Evolutionary conservation across 768 basidiomycete genomes (phyloP), one percentile per base, ranked within the genome.

Genomic region (Russula earlei): DNA sequence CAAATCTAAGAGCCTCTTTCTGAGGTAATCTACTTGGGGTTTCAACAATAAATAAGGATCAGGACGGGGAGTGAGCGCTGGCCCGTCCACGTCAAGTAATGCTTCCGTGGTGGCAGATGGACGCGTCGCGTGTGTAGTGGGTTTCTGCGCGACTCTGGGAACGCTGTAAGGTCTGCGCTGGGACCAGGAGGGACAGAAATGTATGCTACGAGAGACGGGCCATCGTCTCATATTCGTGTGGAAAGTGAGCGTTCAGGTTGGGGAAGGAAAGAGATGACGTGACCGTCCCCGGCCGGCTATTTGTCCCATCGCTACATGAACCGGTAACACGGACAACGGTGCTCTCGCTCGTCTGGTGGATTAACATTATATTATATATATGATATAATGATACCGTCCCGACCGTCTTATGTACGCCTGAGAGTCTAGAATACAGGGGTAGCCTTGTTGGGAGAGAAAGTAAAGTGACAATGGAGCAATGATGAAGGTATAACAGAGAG

Each of bases 31-130:
- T 33, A 98, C 78, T 67, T 98, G 88, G 15, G 82, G 71, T 40
- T 80, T 78, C 57, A 96, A 79, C 41, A 93, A 71, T 10, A 73
- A 64, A 64, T 84, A 80, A 24, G 92, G 89, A 66, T 91, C 85
- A 27, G 75, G 73, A 24, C 70, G 72, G 25, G 63, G 14, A n/a
- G 54, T 47, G 22, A 49, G 45, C 11, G 31, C 7, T 3, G 47
- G 29, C 4, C 2, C 11, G 14, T 45, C 12, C 14, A 40, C 44
- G 11, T 51, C 41, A n/a, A 34, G 27, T 20, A 45, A 7, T 25
- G 61, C 33, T 36, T 54, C 38, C 50, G 49, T 29, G 2, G 36
- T 36, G 2, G 36, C 31, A 1, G 38, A 25, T 10, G 31, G 31
- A 43, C 43, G 52, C 46, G 46, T 40, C 52, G 34, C 34, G 34